Evolutionary conservation across 1,139 yeast genomes (phyloP).

Genomic region (Yamadazyma triangularis): DNA sequence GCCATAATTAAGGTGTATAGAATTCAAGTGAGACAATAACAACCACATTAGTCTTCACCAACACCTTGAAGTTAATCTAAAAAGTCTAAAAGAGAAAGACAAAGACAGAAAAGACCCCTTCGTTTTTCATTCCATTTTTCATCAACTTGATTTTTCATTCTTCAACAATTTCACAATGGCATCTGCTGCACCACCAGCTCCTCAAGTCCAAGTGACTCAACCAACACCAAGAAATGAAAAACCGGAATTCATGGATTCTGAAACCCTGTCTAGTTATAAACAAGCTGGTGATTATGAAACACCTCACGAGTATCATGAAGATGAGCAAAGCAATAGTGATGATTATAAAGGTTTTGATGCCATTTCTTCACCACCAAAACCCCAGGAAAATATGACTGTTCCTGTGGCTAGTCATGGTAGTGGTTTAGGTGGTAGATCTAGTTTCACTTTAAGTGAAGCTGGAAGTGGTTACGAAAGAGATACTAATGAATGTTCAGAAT

Average conservation of each 20-base stretch:
- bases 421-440: slow-evolving; percentile 10
- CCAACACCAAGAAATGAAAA: slow-evolving; percentile 11
- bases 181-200: slow-evolving; percentile 1
- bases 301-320: background rate
- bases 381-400: slow-evolving; percentile 12
- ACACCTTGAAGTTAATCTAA: too few relatives aligned
- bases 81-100: too few relatives aligned
- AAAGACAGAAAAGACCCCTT: too few relatives aligned
- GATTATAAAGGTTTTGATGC: slow-evolving; percentile 6
- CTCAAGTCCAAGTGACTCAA: slow-evolving; percentile 8
- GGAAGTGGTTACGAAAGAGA: slow-evolving; percentile 34
- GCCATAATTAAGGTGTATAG: too few relatives aligned
- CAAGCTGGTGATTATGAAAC: background rate
- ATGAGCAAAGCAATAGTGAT: slow-evolving; percentile 1
- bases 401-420: slow-evolving; percentile 6
- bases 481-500: slow-evolving; percentile 40
- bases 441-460: slow-evolving; percentile 20
- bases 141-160: too few relatives aligned
- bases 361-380: slow-evolving; percentile 13
- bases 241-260: slow-evolving; percentile 4
- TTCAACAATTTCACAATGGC: too few relatives aligned
- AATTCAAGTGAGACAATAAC: too few relatives aligned
- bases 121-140: too few relatives aligned
- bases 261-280: background rate
- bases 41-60: too few relatives aligned